A percentile compares a stretch with the other conserved stretches of the same genome.
phyloP scores from a whole-genome alignment of 208 protist species.

The Crithidia expoeki region DNA sequence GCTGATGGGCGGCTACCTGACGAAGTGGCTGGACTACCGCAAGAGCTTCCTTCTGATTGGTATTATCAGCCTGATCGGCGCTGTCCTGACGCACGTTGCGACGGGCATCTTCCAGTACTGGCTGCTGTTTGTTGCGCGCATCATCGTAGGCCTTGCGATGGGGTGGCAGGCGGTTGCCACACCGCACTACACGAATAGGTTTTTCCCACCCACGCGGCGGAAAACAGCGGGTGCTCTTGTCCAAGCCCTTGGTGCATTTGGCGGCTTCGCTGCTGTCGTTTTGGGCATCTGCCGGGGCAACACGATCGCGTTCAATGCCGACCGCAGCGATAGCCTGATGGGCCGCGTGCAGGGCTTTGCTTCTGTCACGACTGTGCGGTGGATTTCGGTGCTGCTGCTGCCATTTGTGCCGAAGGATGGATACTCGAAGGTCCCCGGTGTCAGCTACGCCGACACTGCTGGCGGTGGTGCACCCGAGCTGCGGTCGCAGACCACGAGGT shows the following conservation, averaged over 20 bases:
- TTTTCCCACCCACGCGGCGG: slow-evolving; percentile 18
- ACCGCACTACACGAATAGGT: slow-evolving; percentile 36
- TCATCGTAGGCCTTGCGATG: too few relatives aligned
- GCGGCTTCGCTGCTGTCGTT: slow-evolving; percentile 35
- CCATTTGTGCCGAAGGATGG: slow-evolving; percentile 18
- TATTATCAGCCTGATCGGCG: too few relatives aligned
- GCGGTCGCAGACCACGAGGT: slow-evolving; percentile 4
- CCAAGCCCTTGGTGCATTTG: slow-evolving; percentile 39
- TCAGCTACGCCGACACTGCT: slow-evolving; percentile 6
- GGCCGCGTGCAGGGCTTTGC: slow-evolving; percentile 37
- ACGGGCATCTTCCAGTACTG: too few relatives aligned
- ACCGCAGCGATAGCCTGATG: slow-evolving; percentile 30
- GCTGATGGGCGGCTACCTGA: too few relatives aligned
- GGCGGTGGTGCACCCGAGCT: background rate
- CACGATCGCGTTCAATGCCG: slow-evolving; percentile 23
- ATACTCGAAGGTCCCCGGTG: slow-evolving; percentile 12
- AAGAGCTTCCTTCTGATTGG: too few relatives aligned
- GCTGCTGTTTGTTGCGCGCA: too few relatives aligned
- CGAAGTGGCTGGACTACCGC: too few relatives aligned
- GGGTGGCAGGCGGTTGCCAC: too few relatives aligned
- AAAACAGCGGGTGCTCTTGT: slow-evolving; percentile 43
- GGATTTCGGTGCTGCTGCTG: slow-evolving; percentile 13
- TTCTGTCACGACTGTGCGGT: slow-evolving; percentile 5
- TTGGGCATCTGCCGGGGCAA: slow-evolving; percentile 34
- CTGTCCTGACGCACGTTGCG: too few relatives aligned